Percentiles rank a stretch among this genome's conserved stretches.
These are phyloP conservation scores for Phytophthora capsici DNA, from an alignment of 352 stramenopile genomes.

Conservation along the genomic window DNA sequence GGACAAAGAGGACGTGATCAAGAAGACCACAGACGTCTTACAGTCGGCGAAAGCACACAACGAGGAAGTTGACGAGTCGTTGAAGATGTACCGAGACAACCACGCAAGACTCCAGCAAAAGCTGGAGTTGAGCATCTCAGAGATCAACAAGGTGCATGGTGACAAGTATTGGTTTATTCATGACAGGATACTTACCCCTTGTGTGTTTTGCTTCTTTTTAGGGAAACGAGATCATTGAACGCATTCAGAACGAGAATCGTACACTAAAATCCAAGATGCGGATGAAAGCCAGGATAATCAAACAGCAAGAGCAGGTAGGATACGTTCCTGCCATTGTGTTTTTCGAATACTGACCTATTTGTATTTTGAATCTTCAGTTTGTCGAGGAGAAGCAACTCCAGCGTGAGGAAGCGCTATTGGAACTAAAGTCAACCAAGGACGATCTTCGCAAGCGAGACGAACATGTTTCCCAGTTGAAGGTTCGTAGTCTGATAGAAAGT, in stretches of 20 bases:
- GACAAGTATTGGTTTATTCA: neutral
- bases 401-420: constrained; percentile 62
- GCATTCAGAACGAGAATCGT: constrained; percentile 86
- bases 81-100: constrained; percentile 90
- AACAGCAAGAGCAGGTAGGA: constrained; percentile 84
- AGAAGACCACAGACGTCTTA: constrained; percentile 76
- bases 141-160: constrained; percentile 88
- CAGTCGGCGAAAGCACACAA: constrained; percentile 74
- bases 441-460: constrained; percentile 79
- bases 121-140: constrained; percentile 87
- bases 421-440: constrained; percentile 71
- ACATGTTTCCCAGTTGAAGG: constrained; percentile 65
- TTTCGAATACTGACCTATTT: too few species aligned
- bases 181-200: neutral
- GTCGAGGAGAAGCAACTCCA: constrained; percentile 84
- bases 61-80: constrained; percentile 85
- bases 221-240: constrained; percentile 92
- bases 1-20: constrained; percentile 80
- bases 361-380: constrained; percentile 37
- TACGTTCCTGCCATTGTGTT: neutral
- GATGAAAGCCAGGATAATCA: constrained; percentile 91
- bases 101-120: constrained; percentile 86
- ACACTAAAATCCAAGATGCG: constrained; percentile 81
- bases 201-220: constrained; percentile 20
- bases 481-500: constrained; percentile 18